These are phyloP conservation scores for Hyaloperonospora arabidopsidis DNA, from an alignment of 352 stramenopile species.

Conservation along the genomic window DNA sequence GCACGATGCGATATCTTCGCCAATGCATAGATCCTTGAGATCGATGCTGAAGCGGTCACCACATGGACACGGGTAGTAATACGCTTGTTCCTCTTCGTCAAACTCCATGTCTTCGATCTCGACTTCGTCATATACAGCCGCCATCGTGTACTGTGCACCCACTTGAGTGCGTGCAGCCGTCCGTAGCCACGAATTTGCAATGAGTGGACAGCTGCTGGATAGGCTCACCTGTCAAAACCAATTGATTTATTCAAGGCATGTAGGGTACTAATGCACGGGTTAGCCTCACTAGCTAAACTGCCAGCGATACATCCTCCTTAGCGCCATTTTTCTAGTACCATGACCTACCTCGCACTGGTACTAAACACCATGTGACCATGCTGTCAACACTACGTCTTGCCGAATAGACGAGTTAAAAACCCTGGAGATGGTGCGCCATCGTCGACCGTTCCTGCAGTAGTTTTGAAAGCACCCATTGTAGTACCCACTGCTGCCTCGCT, in stretches of 20 bases:
- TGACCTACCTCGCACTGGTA: no score
- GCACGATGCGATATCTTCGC: slow-evolving; percentile 95
- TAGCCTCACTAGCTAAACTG: slow-evolving; percentile 11
- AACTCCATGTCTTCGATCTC: slow-evolving; percentile 98
- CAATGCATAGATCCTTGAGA: slow-evolving; percentile 85
- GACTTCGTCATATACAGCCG: slow-evolving; percentile 95
- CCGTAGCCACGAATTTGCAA: slow-evolving; percentile 15
- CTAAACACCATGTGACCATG: neutral
- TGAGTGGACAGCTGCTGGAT: neutral
- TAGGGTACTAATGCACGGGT: neutral
- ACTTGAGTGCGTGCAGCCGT: no score
- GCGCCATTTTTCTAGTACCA: slow-evolving; percentile 1
- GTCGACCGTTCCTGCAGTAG: slow-evolving; percentile 7
- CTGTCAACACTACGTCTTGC: slow-evolving; percentile 33
- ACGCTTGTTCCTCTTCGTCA: slow-evolving; percentile 89
- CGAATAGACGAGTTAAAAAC: slow-evolving; percentile 51
- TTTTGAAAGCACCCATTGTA: slow-evolving; percentile 3
- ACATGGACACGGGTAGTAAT: slow-evolving; percentile 97
- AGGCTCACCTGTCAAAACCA: slow-evolving; percentile 12
- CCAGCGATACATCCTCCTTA: neutral
- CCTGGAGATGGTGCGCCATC: slow-evolving; percentile 23
- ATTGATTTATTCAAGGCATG: slow-evolving; percentile 6
- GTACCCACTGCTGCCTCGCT: slow-evolving; percentile 18
- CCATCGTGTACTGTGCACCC: slow-evolving; percentile 33
- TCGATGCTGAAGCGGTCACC: slow-evolving; percentile 90